Conservation (phyloP, 495 filamentous ascomycete species). For the Hyaloscypha finlandica region DNA sequence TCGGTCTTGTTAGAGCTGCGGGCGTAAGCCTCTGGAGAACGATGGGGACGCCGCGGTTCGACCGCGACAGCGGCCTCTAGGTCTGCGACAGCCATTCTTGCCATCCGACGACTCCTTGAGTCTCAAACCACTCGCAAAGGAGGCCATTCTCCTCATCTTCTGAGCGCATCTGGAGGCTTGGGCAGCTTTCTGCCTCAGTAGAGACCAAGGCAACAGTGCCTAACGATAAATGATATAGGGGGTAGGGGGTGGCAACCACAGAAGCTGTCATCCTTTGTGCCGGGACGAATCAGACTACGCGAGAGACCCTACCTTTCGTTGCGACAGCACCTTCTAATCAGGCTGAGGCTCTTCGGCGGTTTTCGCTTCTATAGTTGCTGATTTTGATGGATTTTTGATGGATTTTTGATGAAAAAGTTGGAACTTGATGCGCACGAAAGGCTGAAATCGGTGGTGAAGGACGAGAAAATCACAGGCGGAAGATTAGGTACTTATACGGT, state of each 20-base stretch:
- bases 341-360: not conserved
- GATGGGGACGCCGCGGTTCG: not conserved
- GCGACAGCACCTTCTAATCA: not conserved
- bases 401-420: not conserved
- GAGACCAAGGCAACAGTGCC: not conserved
- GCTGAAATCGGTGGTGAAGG: not conserved
- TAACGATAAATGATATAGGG: not conserved
- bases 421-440: not conserved
- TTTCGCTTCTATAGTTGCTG: not conserved
- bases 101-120: not conserved
- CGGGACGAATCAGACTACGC: not conserved
- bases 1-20: not conserved
- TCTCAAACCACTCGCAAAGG: not conserved
- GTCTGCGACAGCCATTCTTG: conserved; percentile 2
- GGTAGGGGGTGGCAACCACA: not conserved
- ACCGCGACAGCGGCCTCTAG: conserved; percentile 1
- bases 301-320: not conserved
- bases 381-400: not conserved
- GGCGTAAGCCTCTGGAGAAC: not conserved
- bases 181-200: conserved; percentile 4
- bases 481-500: not conserved
- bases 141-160: not conserved
- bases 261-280: not conserved
- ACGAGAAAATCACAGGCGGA: not conserved
- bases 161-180: not conserved